Evolutionary conservation across 192 early-diverging fungal genomes (phyloP).

Genomic region (Coemansia sp.): DNA sequence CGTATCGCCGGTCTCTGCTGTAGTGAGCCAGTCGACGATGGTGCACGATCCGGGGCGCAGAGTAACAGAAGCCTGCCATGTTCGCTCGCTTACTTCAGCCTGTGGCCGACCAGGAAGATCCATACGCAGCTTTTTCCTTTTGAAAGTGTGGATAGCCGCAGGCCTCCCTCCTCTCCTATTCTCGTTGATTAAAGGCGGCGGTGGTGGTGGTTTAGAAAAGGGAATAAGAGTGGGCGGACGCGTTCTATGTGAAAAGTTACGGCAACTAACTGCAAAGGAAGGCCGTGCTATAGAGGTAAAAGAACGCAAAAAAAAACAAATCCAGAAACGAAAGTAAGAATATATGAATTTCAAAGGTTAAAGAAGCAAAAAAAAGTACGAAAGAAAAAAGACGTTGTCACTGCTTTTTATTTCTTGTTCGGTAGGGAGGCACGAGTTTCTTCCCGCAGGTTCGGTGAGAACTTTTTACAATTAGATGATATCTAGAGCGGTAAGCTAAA

Average conservation of each 20-base stretch:
- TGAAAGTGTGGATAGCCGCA: not conserved
- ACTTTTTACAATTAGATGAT: too few relatives aligned
- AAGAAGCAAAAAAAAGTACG: not conserved
- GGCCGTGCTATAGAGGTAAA: not conserved
- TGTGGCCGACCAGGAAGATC: conserved; percentile 32
- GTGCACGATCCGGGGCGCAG: conserved; percentile 52
- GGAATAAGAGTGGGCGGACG: not conserved
- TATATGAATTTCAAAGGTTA: not conserved
- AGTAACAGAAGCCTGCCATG: conserved; percentile 35
- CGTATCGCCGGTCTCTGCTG: conserved; percentile 17
- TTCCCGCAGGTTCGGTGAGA: not conserved
- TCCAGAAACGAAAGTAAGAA: not conserved
- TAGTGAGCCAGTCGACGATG: conserved; percentile 41
- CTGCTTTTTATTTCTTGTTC: not conserved
- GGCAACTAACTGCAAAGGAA: not conserved
- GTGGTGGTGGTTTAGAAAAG: not conserved
- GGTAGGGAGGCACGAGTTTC: not conserved
- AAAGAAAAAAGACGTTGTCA: not conserved
- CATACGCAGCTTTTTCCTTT: conserved; percentile 12
- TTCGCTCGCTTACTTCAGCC: conserved; percentile 24
- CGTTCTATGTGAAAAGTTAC: not conserved
- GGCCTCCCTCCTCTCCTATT: not conserved
- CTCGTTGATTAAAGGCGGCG: not conserved
- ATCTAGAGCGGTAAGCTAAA: not conserved
- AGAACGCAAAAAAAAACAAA: not conserved